Evolutionary conservation across 31 red algal genomes (phyloP).

Genomic region (Bonnemaisonia californica): DNA sequence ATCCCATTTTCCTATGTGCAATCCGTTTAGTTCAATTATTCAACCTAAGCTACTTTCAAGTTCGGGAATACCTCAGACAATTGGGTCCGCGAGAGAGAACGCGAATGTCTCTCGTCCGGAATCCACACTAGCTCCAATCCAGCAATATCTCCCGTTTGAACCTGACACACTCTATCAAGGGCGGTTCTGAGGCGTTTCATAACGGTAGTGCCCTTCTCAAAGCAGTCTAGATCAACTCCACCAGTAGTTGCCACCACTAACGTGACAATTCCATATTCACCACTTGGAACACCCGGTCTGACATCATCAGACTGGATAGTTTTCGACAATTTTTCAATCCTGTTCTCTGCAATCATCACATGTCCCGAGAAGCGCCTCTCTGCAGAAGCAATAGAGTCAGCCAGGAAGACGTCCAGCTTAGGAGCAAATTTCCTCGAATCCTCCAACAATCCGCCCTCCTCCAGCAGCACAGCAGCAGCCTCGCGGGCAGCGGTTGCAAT

Average conservation of each 20-base stretch:
- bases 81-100: slow-evolving; percentile 37
- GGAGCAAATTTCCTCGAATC: slow-evolving; percentile 72
- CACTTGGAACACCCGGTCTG: background rate
- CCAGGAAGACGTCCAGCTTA: slow-evolving; percentile 46
- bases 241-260: slow-evolving; percentile 65
- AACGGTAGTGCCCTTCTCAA: slow-evolving; percentile 33
- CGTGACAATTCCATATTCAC: slow-evolving; percentile 66
- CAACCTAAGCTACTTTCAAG: slow-evolving; percentile 35
- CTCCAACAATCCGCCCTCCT: slow-evolving; percentile 54
- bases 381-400: slow-evolving; percentile 28
- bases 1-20: slow-evolving; percentile 24
- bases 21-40: background rate
- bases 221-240: slow-evolving; percentile 59
- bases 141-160: slow-evolving; percentile 45
- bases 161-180: slow-evolving; percentile 24
- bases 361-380: slow-evolving; percentile 60
- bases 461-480: slow-evolving; percentile 29
- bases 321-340: slow-evolving; percentile 19
- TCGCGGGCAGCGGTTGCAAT: slow-evolving; percentile 43
- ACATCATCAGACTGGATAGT: slow-evolving; percentile 25
- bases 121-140: slow-evolving; percentile 66
- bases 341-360: slow-evolving; percentile 44
- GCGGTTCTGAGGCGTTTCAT: slow-evolving; percentile 44
- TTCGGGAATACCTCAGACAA: slow-evolving; percentile 47
- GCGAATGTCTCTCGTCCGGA: slow-evolving; percentile 10